Evolutionary conservation across 2,329 filamentous ascomycete species (phyloP).

Genomic region (Aspergillus flavus): DNA sequence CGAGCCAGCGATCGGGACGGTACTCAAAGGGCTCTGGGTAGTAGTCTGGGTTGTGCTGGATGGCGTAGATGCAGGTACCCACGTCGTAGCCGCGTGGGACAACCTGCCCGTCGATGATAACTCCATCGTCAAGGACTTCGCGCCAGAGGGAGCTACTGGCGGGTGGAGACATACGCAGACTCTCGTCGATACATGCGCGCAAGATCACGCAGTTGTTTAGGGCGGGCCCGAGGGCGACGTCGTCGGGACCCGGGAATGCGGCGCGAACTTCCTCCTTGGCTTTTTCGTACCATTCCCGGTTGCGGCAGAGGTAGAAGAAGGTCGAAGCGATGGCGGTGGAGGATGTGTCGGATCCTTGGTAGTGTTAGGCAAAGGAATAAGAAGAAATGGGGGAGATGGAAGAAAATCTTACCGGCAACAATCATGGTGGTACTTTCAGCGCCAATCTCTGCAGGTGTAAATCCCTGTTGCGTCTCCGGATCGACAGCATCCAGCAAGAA

Average conservation of each 20-base stretch:
- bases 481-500: conserved; percentile 52
- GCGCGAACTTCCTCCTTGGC: conserved; percentile 37
- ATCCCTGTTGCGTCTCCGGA: conserved; percentile 43
- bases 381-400: not conserved
- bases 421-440: conserved; percentile 54
- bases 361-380: not conserved
- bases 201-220: conserved; percentile 44
- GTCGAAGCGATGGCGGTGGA: conserved; percentile 40
- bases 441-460: conserved; percentile 51
- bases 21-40: conserved; percentile 34
- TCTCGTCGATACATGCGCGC: conserved; percentile 46
- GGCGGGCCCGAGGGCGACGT: conserved; percentile 36
- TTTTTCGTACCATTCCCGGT: conserved; percentile 33
- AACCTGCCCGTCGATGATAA: conserved; percentile 33
- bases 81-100: conserved; percentile 36
- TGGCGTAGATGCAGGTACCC: conserved; percentile 36
- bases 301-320: conserved; percentile 44
- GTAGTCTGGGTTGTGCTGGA: conserved; percentile 37
- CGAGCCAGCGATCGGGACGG: conserved; percentile 41
- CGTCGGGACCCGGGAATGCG: conserved; percentile 37
- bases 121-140: conserved; percentile 32
- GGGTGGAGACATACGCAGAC: conserved; percentile 37
- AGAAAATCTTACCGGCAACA: conserved; percentile 43
- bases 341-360: conserved; percentile 42
- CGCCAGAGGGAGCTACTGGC: conserved; percentile 31